Evolutionary conservation across 2,329 filamentous ascomycete species (phyloP).

Genomic region (Verticillium tricorpus): DNA sequence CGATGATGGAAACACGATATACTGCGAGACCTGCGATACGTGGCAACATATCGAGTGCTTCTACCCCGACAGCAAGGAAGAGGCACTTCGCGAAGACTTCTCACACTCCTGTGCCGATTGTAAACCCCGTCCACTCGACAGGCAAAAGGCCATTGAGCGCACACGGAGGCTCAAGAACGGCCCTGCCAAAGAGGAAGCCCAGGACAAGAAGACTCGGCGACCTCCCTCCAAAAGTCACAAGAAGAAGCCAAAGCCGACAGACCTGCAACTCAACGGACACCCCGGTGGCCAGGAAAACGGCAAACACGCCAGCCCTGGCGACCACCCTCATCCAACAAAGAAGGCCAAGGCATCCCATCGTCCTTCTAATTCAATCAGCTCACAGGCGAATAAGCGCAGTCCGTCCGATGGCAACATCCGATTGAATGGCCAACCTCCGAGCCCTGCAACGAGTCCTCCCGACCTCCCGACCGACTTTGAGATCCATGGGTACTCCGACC

Average conservation of each 20-base stretch:
- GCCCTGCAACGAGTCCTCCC: constrained; percentile 72
- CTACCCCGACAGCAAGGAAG: constrained; percentile 69
- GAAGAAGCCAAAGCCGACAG: constrained; percentile 76
- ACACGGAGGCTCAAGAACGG: constrained; percentile 53
- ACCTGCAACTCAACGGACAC: constrained; percentile 64
- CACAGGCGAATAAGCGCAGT: constrained; percentile 60
- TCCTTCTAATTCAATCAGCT: constrained; percentile 69
- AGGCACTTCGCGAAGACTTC: constrained; percentile 66
- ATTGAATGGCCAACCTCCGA: constrained; percentile 56
- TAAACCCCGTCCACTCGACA: constrained; percentile 70
- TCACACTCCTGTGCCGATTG: constrained; percentile 89
- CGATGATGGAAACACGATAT: constrained; percentile 96
- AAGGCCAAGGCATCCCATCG: constrained; percentile 80
- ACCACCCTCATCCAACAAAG: constrained; percentile 59
- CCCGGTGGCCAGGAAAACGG: constrained; percentile 51
- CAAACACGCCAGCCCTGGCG: constrained; percentile 41
- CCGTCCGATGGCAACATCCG: constrained; percentile 61
- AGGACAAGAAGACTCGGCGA: constrained; percentile 70
- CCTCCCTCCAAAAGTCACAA: constrained; percentile 77
- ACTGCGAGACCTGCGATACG: constrained; percentile 91
- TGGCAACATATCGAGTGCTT: constrained; percentile 99
- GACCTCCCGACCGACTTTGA: constrained; percentile 59
- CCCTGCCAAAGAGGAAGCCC: constrained; percentile 38
- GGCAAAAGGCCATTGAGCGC: constrained; percentile 69
- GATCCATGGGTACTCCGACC: constrained; percentile 66